A percentile compares a stretch with the other conserved stretches of the same genome.
Evolutionary conservation across 192 early-diverging fungal species (phyloP).

Genomic region (Podila epicladia): DNA sequence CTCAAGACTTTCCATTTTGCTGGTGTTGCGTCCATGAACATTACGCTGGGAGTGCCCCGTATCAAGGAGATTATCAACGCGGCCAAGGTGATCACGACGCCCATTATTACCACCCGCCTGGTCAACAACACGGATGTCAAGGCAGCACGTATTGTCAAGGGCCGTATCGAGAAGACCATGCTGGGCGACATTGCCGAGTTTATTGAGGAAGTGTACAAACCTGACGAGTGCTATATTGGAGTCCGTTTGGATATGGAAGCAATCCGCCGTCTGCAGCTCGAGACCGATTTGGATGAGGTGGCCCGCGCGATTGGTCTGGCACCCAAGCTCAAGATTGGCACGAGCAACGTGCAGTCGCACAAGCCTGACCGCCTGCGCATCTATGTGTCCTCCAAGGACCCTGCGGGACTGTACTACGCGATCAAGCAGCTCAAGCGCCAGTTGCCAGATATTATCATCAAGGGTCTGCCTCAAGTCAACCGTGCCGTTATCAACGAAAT

Average conservation of each 20-base stretch:
- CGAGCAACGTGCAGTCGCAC: conserved; percentile 69
- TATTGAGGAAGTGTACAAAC: conserved; percentile 90
- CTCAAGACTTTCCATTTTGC: conserved; percentile 99
- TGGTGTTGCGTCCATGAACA: conserved; percentile 99
- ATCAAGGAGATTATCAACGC: conserved; percentile 99
- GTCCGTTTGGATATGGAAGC: conserved; percentile 88
- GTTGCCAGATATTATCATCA: conserved; percentile 88
- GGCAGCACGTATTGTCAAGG: conserved; percentile 95
- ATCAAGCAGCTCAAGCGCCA: conserved; percentile 87
- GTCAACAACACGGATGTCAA: conserved; percentile 71
- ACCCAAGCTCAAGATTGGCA: conserved; percentile 90
- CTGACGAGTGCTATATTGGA: conserved; percentile 77
- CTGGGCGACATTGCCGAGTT: conserved; percentile 94
- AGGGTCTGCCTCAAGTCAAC: conserved; percentile 84
- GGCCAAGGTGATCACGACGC: conserved; percentile 93
- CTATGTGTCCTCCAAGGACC: conserved; percentile 69
- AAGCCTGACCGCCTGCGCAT: conserved; percentile 73
- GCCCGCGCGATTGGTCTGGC: conserved; percentile 80
- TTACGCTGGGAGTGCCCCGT: conserved; percentile 98
- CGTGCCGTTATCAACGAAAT: conserved; percentile 89
- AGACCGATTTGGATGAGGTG: conserved; percentile 82
- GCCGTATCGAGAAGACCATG: conserved; percentile 90
- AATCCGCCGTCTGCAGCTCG: conserved; percentile 88
- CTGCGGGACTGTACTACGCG: conserved; percentile 69
- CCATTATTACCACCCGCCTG: conserved; percentile 86